Conservation (phyloP, 306 rosid species). For the Quercus alba region DNA sequence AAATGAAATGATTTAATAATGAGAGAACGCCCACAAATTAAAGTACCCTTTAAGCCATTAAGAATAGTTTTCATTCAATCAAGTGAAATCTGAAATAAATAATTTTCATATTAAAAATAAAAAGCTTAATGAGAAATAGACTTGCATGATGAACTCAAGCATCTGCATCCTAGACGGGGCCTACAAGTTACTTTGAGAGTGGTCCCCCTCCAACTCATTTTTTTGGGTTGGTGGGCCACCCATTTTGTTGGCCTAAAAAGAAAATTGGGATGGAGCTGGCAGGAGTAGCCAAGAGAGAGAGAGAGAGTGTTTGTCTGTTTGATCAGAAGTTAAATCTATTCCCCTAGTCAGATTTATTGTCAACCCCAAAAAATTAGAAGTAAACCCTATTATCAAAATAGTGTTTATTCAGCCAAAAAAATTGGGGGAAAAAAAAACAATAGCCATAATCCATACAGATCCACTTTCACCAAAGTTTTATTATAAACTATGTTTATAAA, state of each 20-base stretch:
- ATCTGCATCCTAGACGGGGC: slow-evolving; percentile 44
- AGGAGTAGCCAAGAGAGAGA: slow-evolving; percentile 21
- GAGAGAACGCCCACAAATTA: not conserved
- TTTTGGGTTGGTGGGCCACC: slow-evolving; percentile 50
- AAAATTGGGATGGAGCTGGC: slow-evolving; percentile 45
- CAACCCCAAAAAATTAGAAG: not conserved
- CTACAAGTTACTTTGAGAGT: slow-evolving; percentile 51
- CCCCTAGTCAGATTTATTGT: not conserved
- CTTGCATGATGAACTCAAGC: slow-evolving; percentile 51
- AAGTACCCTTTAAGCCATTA: not conserved
- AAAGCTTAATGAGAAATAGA: slow-evolving; percentile 25
- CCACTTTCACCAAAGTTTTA: slow-evolving; percentile 6
- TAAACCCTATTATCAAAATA: not conserved
- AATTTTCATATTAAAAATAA: not conserved
- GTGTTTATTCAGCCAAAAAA: too few relatives aligned
- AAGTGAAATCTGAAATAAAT: not conserved
- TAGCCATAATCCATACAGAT: not conserved
- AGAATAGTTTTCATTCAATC: not conserved
- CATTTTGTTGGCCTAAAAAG: slow-evolving; percentile 23
- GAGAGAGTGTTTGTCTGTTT: not conserved
- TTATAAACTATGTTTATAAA: not conserved
- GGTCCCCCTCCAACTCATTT: slow-evolving; percentile 66
- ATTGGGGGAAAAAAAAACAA: too few relatives aligned
- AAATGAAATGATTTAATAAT: not conserved
- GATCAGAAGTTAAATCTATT: slow-evolving; percentile 7